Conservation (phyloP, 1,139 yeast genomes). For the Blastobotrys serpentis region DNA sequence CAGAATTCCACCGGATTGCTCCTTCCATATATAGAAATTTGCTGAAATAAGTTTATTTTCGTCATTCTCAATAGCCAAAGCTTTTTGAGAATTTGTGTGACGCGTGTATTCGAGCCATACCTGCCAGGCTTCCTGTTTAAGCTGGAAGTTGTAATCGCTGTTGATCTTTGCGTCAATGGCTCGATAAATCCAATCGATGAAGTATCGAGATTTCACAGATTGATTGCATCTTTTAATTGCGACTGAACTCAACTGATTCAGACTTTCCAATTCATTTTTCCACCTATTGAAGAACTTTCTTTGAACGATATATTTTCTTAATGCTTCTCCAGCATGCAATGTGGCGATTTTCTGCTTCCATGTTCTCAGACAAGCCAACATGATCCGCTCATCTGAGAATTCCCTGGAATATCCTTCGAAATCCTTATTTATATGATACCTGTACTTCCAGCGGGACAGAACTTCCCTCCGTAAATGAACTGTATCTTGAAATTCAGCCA, state of each 20-base stretch:
- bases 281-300: neutral
- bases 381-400: neutral
- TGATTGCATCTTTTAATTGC: neutral
- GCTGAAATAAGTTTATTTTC: conserved; percentile 5
- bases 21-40: conserved; percentile 14
- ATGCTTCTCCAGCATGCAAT: neutral
- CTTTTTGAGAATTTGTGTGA: neutral
- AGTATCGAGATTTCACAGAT: neutral
- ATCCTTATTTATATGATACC: neutral
- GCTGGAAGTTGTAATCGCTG: neutral
- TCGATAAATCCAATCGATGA: conserved; percentile 7
- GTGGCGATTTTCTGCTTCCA: neutral
- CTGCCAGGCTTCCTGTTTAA: neutral
- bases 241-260: neutral
- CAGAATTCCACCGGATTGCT: neutral
- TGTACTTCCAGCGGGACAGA: conserved; percentile 1
- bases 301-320: neutral
- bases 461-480: conserved; percentile 5
- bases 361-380: neutral
- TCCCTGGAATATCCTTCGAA: neutral
- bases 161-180: conserved; percentile 5
- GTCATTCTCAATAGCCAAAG: neutral
- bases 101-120: neutral
- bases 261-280: neutral
- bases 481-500: conserved; percentile 7